Percentiles rank a stretch among this genome's conserved stretches.
phyloP scores from a whole-genome alignment of 2,329 filamentous ascomycete species.

The Penicillium capsulatum region DNA sequence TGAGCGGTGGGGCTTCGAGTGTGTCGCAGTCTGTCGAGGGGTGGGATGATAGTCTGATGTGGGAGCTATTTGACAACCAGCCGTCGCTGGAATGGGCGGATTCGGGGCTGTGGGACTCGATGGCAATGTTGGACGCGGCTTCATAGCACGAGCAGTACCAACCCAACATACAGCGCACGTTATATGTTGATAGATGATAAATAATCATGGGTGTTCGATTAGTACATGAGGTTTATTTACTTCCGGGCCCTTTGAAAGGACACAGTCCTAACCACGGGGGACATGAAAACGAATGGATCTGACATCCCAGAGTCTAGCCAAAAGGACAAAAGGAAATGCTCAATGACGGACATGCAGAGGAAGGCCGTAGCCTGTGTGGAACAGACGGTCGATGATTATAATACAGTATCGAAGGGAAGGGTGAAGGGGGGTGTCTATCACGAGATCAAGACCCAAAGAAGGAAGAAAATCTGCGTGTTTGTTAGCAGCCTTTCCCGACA shows the following conservation, averaged over 20 bases:
- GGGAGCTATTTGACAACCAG: constrained; percentile 24
- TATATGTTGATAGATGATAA: not conserved
- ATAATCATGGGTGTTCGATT: constrained; percentile 9
- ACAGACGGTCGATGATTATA: constrained; percentile 27
- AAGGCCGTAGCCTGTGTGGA: constrained; percentile 19
- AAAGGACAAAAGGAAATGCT: constrained; percentile 16
- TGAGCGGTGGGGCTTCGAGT: constrained; percentile 1
- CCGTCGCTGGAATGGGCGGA: constrained; percentile 23
- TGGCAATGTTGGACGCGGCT: constrained; percentile 12
- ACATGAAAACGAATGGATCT: not conserved
- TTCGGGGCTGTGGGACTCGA: constrained; percentile 20
- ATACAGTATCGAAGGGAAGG: constrained; percentile 27
- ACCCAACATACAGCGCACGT: not conserved
- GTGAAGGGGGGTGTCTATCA: constrained; percentile 24
- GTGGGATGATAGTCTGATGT: constrained; percentile 24
- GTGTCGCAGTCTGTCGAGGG: constrained; percentile 12
- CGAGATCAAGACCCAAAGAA: constrained; percentile 66
- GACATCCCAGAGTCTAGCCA: constrained; percentile 25
- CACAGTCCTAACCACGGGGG: constrained; percentile 18
- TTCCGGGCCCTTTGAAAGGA: constrained; percentile 13
- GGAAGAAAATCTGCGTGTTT: constrained; percentile 64
- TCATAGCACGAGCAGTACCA: not conserved
- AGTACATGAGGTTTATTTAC: constrained; percentile 24
- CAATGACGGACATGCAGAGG: constrained; percentile 16
- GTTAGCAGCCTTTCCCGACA: no score